These are phyloP conservation scores for Phialophora verrucosa DNA, from an alignment of 2,329 filamentous ascomycete genomes.

Conservation along the genomic window DNA sequence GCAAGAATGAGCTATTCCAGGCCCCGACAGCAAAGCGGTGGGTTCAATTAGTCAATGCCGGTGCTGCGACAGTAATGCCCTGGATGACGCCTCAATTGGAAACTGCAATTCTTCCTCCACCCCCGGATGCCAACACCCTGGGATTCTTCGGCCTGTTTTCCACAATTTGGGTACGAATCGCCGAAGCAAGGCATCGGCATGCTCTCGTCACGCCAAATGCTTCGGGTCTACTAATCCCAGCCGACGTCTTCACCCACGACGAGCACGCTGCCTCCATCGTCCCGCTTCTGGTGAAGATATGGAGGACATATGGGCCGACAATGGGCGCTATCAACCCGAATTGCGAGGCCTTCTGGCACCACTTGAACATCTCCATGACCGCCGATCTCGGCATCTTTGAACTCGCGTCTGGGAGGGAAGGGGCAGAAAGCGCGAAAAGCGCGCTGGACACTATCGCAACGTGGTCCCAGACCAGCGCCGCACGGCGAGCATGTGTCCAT, in stretches of 20 bases:
- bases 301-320: slow-evolving; percentile 47
- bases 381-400: slow-evolving; percentile 60
- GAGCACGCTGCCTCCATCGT: slow-evolving; percentile 15
- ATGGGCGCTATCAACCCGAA: slow-evolving; percentile 55
- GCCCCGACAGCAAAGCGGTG: slow-evolving; percentile 14
- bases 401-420: slow-evolving; percentile 56
- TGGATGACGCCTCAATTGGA: slow-evolving; percentile 13
- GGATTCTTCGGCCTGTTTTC: slow-evolving; percentile 21
- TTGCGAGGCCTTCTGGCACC: slow-evolving; percentile 58
- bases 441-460: slow-evolving; percentile 57
- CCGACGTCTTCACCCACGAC: slow-evolving; percentile 15
- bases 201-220: not conserved
- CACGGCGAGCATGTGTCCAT: slow-evolving; percentile 57
- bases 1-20: slow-evolving; percentile 20
- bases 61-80: slow-evolving; percentile 15
- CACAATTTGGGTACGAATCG: slow-evolving; percentile 13
- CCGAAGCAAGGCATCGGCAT: slow-evolving; percentile 12
- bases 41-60: slow-evolving; percentile 11
- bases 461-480: slow-evolving; percentile 58
- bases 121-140: slow-evolving; percentile 10
- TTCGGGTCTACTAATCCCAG: slow-evolving; percentile 11
- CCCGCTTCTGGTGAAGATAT: slow-evolving; percentile 7
- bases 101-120: slow-evolving; percentile 7
- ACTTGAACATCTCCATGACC: slow-evolving; percentile 58
- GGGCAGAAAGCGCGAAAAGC: slow-evolving; percentile 52